Conservation (phyloP, 2,329 filamentous ascomycete species). For the Trichoderma pleuroti region DNA sequence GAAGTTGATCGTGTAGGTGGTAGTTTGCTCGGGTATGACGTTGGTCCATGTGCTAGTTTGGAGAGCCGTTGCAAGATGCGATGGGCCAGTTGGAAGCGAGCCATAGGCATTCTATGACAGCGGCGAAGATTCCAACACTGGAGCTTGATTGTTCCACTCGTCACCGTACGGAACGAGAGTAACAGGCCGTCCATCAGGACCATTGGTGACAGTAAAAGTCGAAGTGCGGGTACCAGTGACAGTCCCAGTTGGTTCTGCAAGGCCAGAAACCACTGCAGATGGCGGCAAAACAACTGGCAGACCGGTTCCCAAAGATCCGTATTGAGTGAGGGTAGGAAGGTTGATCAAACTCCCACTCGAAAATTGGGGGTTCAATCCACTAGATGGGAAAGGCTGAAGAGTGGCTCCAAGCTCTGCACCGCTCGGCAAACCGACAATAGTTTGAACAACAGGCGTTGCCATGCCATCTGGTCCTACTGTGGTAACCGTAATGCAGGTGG, state of each 20-base stretch:
- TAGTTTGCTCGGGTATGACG: constrained; percentile 37
- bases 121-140: constrained; percentile 21
- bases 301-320: constrained; percentile 21
- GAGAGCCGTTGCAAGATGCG: constrained; percentile 23
- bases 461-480: constrained; percentile 33
- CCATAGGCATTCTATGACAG: constrained; percentile 26
- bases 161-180: constrained; percentile 23
- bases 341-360: constrained; percentile 17
- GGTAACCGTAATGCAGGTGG: constrained; percentile 31
- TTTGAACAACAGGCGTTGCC: constrained; percentile 32
- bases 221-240: constrained; percentile 26
- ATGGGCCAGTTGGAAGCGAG: constrained; percentile 17
- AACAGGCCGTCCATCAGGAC: constrained; percentile 15
- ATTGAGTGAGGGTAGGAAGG: constrained; percentile 29
- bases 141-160: constrained; percentile 19
- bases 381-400: constrained; percentile 20
- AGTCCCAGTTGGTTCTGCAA: constrained; percentile 23
- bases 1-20: constrained; percentile 40
- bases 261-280: constrained; percentile 23
- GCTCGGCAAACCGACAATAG: constrained; percentile 29
- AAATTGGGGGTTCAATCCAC: constrained; percentile 21
- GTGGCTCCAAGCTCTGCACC: constrained; percentile 24
- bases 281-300: constrained; percentile 18
- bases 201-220: constrained; percentile 27
- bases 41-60: constrained; percentile 41